Conservation (phyloP, 768 basidiomycete species). For the Termitomyces bulborhizus region DNA sequence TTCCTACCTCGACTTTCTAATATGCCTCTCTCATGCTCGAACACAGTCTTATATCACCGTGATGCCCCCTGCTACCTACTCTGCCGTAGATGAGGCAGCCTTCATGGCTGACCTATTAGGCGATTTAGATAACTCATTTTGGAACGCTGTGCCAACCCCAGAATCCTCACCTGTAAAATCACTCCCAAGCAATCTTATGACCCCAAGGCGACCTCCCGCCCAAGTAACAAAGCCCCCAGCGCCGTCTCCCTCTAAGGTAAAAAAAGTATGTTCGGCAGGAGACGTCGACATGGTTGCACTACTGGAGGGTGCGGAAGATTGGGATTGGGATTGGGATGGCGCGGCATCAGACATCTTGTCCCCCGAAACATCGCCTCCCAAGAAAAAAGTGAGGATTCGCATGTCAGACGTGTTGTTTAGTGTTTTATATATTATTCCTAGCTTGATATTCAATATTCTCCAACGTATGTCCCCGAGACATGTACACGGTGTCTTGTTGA, state of each 20-base stretch:
- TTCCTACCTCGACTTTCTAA: neutral
- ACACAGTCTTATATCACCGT: neutral
- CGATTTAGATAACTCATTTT: constrained; percentile 45
- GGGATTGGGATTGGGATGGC: constrained; percentile 69
- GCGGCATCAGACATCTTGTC: constrained; percentile 44
- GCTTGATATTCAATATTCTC: constrained; percentile 10
- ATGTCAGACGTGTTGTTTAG: neutral
- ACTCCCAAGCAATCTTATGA: constrained; percentile 1
- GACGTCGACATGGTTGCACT: constrained; percentile 42
- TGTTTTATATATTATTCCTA: neutral
- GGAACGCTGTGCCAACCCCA: constrained; percentile 35
- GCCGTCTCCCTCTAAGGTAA: constrained; percentile 15
- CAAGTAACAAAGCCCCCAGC: constrained; percentile 3
- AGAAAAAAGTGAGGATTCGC: constrained; percentile 16
- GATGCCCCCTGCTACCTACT: constrained; percentile 30
- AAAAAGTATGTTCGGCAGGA: constrained; percentile 15
- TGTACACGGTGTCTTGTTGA: constrained; percentile 56
- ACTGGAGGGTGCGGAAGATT: constrained; percentile 61
- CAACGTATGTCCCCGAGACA: constrained; percentile 24
- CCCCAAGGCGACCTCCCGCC: constrained; percentile 13
- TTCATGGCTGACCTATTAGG: constrained; percentile 39
- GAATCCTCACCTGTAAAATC: constrained; percentile 23
- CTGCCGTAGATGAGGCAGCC: constrained; percentile 44
- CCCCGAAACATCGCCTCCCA: constrained; percentile 38
- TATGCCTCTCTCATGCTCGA: neutral